Base-by-base conservation (phyloP, 1,139 yeast species). In the Saccharomyces hybrid region DNA sequence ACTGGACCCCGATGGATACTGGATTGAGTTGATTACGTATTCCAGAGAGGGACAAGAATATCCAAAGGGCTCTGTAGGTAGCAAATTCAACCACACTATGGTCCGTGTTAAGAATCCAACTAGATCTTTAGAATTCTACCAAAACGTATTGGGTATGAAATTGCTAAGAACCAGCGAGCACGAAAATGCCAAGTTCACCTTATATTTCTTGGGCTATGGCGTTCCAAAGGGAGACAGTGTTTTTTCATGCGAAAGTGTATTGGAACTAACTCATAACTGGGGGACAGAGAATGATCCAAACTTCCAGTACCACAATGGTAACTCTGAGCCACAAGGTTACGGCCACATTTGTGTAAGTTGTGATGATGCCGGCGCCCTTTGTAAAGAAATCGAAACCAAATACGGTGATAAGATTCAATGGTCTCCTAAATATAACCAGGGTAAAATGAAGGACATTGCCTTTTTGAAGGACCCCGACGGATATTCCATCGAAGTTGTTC, bases 221-320 rank as follows among this genome's bases (percentile, higher is more conserved):
- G 66, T 66, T 31, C 54, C 64, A 5, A 63, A 59, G 0, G 75
- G 71, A 52, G 75, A 78, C 42, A 56, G 61, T 48, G 69, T 76
- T 24, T 56, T 72, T 52, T 61, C 67, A 2, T 64, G 63, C 49
- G 88, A 88, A 69, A 85, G 93, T 27, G 71, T 93, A 8, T 72
- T 93, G 53, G 99, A 93, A 73, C 77, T 93, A 67, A 91, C 98
- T 50, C 95, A 89, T 75, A 93, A 93, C 73, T 90, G 89, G 84
- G 99, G 98, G 29, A 88, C 98, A 16, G 99, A 93, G 69, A 67
- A 75, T 28, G 96, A 91, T 60, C 77, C 79, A 11, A 77, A 78
- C 12, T 88, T 89, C 73, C 70, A 75, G 54, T 93, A 93, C 73
- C 96, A 91, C 71, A 87, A 84, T 62, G 96, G 96, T 55, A 89